Evolutionary conservation across 208 protist species (phyloP).

Genomic region (Leptomonas pyrrhocoris): DNA sequence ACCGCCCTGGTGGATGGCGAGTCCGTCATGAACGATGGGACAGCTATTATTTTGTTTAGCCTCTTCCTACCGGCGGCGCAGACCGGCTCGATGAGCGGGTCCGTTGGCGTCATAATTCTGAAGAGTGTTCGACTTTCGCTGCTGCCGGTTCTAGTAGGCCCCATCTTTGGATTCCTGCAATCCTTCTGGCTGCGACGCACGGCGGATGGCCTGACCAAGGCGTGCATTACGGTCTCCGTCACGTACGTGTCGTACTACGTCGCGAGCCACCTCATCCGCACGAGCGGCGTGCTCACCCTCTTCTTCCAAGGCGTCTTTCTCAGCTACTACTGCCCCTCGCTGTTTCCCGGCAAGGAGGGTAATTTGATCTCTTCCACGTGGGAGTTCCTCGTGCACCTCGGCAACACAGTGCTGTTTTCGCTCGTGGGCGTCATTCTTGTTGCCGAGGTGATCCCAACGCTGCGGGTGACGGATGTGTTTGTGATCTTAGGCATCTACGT

Average conservation of each 20-base stretch:
- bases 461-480: constrained; percentile 56
- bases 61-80: constrained; percentile 74
- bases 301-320: constrained; percentile 85
- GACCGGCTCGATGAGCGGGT: constrained; percentile 35
- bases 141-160: constrained; percentile 65
- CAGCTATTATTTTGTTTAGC: constrained; percentile 87
- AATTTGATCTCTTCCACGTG: constrained; percentile 80
- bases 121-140: constrained; percentile 51
- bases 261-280: constrained; percentile 62
- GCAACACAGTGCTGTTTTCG: constrained; percentile 88
- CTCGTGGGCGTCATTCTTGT: constrained; percentile 88
- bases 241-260: constrained; percentile 89
- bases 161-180: constrained; percentile 74
- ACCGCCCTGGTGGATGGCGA: constrained; percentile 89
- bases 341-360: constrained; percentile 76
- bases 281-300: constrained; percentile 84
- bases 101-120: constrained; percentile 42
- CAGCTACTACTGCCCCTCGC: constrained; percentile 75
- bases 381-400: constrained; percentile 88
- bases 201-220: constrained; percentile 49
- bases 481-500: constrained; percentile 69
- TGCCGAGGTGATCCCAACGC: constrained; percentile 58
- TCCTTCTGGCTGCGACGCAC: constrained; percentile 69
- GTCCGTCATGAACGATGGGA: constrained; percentile 90
- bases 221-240: constrained; percentile 83